These are phyloP conservation scores for Harrya chromipes DNA, from an alignment of 768 basidiomycete genomes.

Conservation along the genomic window DNA sequence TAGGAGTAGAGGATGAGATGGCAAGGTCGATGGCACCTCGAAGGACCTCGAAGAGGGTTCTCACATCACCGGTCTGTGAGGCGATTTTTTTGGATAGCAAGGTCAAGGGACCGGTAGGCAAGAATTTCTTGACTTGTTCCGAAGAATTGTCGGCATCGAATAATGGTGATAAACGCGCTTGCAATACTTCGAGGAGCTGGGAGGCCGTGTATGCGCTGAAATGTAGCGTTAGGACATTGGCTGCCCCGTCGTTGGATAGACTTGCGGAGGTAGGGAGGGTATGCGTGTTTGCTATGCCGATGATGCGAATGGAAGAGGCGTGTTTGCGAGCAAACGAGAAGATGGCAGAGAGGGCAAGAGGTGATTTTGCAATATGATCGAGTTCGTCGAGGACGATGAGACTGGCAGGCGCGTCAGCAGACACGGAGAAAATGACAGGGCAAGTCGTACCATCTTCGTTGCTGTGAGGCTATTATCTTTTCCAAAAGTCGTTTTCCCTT, in stretches of 20 bases:
- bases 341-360: conserved; percentile 56
- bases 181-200: conserved; percentile 68
- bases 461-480: conserved; percentile 39
- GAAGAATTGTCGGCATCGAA: conserved; percentile 30
- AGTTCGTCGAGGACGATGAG: conserved; percentile 84
- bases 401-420: conserved; percentile 36
- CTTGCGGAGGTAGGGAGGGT: conserved; percentile 63
- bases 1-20: conserved; percentile 28
- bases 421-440: conserved; percentile 6
- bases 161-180: conserved; percentile 57
- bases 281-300: conserved; percentile 89
- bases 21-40: conserved; percentile 76
- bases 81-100: conserved; percentile 80
- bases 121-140: conserved; percentile 46
- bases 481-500: conserved; percentile 52
- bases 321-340: conserved; percentile 64
- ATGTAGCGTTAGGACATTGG: conserved; percentile 61
- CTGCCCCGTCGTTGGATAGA: conserved; percentile 35
- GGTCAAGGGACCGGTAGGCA: conserved; percentile 61
- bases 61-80: conserved; percentile 78
- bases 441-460: conserved; percentile 49
- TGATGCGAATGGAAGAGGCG: conserved; percentile 55
- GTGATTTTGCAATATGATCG: conserved; percentile 70
- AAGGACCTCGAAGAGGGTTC: conserved; percentile 75
- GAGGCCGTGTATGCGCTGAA: conserved; percentile 76